A percentile compares a stretch with the other conserved stretches of the same genome.
phyloP scores from a whole-genome alignment of 2,329 filamentous ascomycete genomes.

The Ophiostoma sp. region DNA sequence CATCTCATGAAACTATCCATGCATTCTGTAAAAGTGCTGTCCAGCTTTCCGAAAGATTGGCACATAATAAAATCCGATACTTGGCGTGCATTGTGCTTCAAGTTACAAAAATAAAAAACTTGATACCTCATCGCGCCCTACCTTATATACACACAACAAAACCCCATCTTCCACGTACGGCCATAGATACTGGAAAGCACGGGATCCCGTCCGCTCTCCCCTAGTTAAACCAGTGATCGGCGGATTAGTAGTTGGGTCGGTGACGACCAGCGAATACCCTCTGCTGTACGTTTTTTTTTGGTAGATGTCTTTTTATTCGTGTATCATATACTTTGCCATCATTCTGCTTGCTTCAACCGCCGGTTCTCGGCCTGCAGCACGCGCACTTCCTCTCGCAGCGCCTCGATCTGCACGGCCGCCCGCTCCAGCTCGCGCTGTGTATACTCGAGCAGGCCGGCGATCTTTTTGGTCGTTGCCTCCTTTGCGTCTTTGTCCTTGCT shows the following conservation, averaged over 20 bases:
- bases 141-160: neutral
- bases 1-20: no score
- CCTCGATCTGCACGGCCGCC: conserved; percentile 48
- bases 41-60: no score
- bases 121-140: no score
- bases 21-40: no score
- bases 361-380: conserved; percentile 52
- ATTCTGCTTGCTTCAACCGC: neutral
- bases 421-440: conserved; percentile 48
- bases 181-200: conserved; percentile 19
- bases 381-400: conserved; percentile 51
- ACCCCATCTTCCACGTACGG: conserved; percentile 4
- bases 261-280: conserved; percentile 24
- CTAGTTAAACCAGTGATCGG: conserved; percentile 18
- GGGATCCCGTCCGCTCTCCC: conserved; percentile 24
- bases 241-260: conserved; percentile 23
- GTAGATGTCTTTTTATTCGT: neutral
- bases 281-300: conserved; percentile 20
- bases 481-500: neutral
- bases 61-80: neutral
- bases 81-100: neutral
- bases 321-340: neutral
- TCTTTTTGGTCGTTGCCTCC: neutral
- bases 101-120: neutral
- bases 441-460: conserved; percentile 43